Percentiles rank a stretch among this genome's conserved stretches.
These are phyloP conservation scores for Dorcoceras hygrometricum DNA, from an alignment of 257 asterid species.

Conservation along the genomic window DNA sequence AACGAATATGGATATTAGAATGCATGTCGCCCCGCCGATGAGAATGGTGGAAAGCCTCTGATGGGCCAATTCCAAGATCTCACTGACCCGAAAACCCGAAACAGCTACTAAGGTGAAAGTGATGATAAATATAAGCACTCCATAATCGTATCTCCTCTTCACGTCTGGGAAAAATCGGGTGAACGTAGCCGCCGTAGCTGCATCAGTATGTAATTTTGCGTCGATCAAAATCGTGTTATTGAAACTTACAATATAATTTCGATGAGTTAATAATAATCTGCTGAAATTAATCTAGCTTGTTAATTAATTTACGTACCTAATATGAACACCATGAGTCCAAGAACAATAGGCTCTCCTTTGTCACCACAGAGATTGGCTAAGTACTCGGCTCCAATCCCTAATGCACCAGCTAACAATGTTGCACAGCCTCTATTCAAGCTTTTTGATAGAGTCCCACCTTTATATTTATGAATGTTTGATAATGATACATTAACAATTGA, in stretches of 20 bases:
- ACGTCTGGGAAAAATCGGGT: constrained; percentile 35
- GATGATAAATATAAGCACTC: constrained; percentile 39
- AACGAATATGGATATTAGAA: constrained; percentile 29
- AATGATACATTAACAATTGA: no score
- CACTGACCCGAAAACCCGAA: constrained; percentile 38
- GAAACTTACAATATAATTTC: no score
- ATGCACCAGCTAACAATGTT: constrained; percentile 35
- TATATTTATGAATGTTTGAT: no score
- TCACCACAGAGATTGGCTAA: constrained; percentile 36
- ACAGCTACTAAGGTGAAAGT: constrained; percentile 43
- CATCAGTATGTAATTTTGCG: constrained; percentile 1
- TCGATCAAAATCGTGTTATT: no score
- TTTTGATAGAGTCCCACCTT: constrained; percentile 43
- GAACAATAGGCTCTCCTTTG: constrained; percentile 42
- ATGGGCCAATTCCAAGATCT: constrained; percentile 35
- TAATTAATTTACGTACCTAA: constrained; percentile 28
- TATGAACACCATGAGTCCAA: constrained; percentile 35
- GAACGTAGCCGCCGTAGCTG: constrained; percentile 38
- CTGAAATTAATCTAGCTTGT: no score
- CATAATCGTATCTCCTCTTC: constrained; percentile 44
- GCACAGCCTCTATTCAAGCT: constrained; percentile 45
- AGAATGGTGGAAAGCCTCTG: constrained; percentile 37
- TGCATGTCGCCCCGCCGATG: constrained; percentile 35
- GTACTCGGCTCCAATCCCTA: constrained; percentile 43
- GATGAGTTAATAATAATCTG: neutral